A percentile compares a stretch with the other conserved stretches of the same genome.
Evolutionary conservation across 345 rosid genomes (phyloP).

Genomic region (Pelargonium nanum): DNA sequence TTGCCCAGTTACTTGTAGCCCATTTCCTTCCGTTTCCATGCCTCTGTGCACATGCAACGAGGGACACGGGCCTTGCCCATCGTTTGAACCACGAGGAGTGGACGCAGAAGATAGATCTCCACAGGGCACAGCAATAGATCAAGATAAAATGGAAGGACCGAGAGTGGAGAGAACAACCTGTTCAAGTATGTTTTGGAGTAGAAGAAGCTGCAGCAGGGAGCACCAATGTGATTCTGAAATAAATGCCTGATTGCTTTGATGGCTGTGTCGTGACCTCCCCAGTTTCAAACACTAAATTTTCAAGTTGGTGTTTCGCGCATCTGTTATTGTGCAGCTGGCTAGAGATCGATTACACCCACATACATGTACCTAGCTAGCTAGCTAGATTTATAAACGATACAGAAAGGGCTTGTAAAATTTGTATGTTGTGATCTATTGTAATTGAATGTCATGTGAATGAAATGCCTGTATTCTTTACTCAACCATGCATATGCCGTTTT

Average conservation of each 20-base stretch:
- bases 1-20: constrained; percentile 90
- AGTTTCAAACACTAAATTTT: too few species aligned
- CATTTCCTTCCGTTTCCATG: constrained; percentile 80
- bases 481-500: too few species aligned
- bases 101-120: constrained; percentile 45
- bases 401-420: too few species aligned
- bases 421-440: too few species aligned
- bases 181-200: constrained; percentile 94
- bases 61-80: constrained; percentile 50
- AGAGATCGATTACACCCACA: too few species aligned
- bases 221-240: constrained; percentile 96
- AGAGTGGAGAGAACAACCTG: constrained; percentile 77
- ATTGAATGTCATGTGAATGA: too few species aligned
- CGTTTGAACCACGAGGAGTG: constrained; percentile 50
- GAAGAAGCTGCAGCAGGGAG: constrained; percentile 98
- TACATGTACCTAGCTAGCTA: too few species aligned
- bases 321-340: too few species aligned
- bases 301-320: too few species aligned
- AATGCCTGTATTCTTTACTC: too few species aligned
- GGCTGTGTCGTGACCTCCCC: background rate
- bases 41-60: constrained; percentile 88
- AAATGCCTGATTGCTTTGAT: constrained; percentile 42
- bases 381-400: too few species aligned
- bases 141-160: constrained; percentile 64
- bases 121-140: constrained; percentile 34